Base-by-base conservation (phyloP, 768 basidiomycete genomes). In the Podaxis rugospora region DNA sequence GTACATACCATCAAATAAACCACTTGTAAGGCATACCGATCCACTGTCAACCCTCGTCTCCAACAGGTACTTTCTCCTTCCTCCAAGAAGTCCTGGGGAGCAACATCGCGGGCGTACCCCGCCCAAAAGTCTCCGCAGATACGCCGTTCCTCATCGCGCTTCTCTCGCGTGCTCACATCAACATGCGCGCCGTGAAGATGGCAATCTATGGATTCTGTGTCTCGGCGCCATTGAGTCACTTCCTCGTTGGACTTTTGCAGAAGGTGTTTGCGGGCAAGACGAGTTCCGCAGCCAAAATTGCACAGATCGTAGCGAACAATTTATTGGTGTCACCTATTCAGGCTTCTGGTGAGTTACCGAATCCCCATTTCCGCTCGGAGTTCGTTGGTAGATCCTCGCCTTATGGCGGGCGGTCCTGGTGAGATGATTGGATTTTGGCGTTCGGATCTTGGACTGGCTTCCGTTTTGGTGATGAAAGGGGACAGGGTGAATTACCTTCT, bases 31-130 rank as follows among this genome's bases (percentile, higher is more conserved):
- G 23, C 55, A 37, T 18, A 44, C 21, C 32, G 53, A 50, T 14
- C 55, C 53, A 40, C 53, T 51, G 36, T 51, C 40, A 42, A 59
- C 52, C 54, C 32, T 40, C 36, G 28, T 44, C 14, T 47, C 6
- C 42, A 4, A 28, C 60, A 84, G 85, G 71, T 32, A 75, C 79
- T 0, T 71, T 88, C 67, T 87, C 80, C 66, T 87, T 87, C 71
- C 71, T 92, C 54, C 92, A 93, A 72, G 93, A 94, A 73, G 84
- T 93, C 42, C 82, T 94, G 28, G 90, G 88, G 14, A 88, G 86
- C 61, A 82, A 89, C 62, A 72, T 86, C 49, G 89, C 91, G 7
- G 81, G 86, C 39, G 69, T 85, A 50, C 86, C 88, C 5, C 52
- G 32, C 16, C 74, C 79, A 7, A 78, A 71, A 40, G 75, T 82